Evolutionary conservation across 1,284 basidiomycete genomes (phyloP), one percentile per base, ranked within the genome.

Genomic region (Trichosporon inkin): DNA sequence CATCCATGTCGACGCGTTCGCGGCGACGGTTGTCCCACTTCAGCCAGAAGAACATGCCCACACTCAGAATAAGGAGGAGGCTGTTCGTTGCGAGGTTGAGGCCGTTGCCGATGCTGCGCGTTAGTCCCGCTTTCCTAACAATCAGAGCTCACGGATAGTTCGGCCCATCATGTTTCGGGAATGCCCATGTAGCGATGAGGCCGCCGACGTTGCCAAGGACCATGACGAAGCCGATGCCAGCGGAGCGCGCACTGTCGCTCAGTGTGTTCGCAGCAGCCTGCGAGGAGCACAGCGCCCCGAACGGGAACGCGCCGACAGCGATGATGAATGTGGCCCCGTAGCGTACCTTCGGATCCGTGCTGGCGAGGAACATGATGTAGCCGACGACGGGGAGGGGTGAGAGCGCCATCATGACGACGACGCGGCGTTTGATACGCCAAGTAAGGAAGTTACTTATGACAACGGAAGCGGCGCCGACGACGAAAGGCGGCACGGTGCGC

Each of bases 401-500:
- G 1, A 63, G 67, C 16, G 62, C 39, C 37, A 75, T 56, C 44
- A 53, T 53, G 52, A 53, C 20, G 52, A 38, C 14, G 14, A 49
- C 22, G 44, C 44, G 44, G 8, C 19, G 17, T 10, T 37, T 36
- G 13, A 53, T 14, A 10, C 32, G 34, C 52, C 51, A 53, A 2
- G 35, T 28, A 7, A 53, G 16, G 20, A 37, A 53, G 32, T 35
- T 53, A 17, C 20, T 22, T 13, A 37, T 10, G 11, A 37, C 39
- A 1, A 68, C 67, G 19, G 67, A 66, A 17, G 24, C 44, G 1
- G 70, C 75, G 2, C 75, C 75, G 8, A 68, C 69, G 10, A 77
- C 59, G 56, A 74, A 72, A 6, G 73, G 73, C 1, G 76, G 77
- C 0, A 78, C 76, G 3, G 74, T 76, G n/a, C 68, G 66, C 4